Conservation (phyloP, 306 rosid genomes). For the Quillaja saponaria region DNA sequence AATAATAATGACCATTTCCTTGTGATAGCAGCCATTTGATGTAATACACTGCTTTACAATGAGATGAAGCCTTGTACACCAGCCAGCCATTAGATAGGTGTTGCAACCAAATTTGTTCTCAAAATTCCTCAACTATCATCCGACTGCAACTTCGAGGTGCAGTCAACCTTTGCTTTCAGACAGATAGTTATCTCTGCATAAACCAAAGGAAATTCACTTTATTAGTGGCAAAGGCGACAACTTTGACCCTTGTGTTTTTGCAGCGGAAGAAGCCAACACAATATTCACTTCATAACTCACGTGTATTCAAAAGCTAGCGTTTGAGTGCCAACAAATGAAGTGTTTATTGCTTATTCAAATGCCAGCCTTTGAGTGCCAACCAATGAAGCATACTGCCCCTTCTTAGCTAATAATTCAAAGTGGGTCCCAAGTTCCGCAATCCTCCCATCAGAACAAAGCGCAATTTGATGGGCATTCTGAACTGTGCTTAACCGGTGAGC, state of each 20-base stretch:
- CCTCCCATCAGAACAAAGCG: constrained; percentile 67
- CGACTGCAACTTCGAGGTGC: constrained; percentile 4
- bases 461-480: constrained; percentile 88
- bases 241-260: too few species aligned
- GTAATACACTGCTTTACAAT: too few species aligned
- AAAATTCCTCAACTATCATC: constrained; percentile 12
- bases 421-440: constrained; percentile 80
- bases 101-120: not conserved
- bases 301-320: too few species aligned
- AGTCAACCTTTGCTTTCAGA: too few species aligned
- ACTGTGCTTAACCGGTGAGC: constrained; percentile 94
- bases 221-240: too few species aligned
- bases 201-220: not conserved
- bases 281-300: constrained; percentile 13
- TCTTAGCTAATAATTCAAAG: constrained; percentile 66
- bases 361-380: constrained; percentile 93
- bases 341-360: constrained; percentile 58
- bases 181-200: too few species aligned
- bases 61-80: constrained; percentile 9
- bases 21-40: constrained; percentile 4
- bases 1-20: constrained; percentile 4
- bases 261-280: not conserved
- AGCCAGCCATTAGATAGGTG: not conserved
- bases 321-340: too few species aligned
- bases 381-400: constrained; percentile 81